Percentiles rank a stretch among this genome's conserved stretches.
Evolutionary conservation across 495 filamentous ascomycete species (phyloP).

Genomic region (Neurospora sp.): DNA sequence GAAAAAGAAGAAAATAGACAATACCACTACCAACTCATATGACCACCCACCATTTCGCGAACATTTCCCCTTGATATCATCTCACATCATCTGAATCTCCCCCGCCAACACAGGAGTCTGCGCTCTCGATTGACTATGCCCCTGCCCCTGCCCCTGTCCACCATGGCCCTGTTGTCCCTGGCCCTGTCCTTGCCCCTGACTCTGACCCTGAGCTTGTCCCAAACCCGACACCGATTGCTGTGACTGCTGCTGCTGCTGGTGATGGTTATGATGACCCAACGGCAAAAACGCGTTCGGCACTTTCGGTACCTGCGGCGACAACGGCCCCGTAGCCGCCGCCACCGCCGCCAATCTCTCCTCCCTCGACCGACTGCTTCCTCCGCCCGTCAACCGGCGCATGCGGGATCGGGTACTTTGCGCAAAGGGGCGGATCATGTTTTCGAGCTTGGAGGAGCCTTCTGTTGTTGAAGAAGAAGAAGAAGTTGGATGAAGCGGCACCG

Average conservation of each 20-base stretch:
- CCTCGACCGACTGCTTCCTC: slow-evolving; percentile 32
- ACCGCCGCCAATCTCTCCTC: slow-evolving; percentile 42
- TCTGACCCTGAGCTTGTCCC: background rate
- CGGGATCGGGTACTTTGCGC: slow-evolving; percentile 44
- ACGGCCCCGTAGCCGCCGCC: background rate
- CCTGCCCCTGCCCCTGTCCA: background rate
- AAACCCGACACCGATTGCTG: background rate
- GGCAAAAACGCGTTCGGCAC: slow-evolving; percentile 14
- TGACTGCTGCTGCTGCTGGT: slow-evolving; percentile 1
- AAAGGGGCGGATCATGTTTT: slow-evolving; percentile 53
- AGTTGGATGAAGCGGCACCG: background rate
- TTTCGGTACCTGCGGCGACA: slow-evolving; percentile 13
- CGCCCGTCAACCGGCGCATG: slow-evolving; percentile 58
- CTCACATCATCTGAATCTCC: background rate
- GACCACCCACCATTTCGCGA: background rate
- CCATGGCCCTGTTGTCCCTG: too few species aligned
- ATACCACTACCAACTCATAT: background rate
- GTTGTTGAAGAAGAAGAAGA: background rate
- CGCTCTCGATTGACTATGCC: background rate
- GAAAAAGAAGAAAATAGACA: background rate
- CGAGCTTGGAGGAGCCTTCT: slow-evolving; percentile 46
- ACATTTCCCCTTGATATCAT: background rate
- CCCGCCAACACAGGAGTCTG: background rate
- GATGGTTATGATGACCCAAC: background rate
- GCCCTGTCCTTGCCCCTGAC: background rate